phyloP scores from a whole-genome alignment of 345 rosid genomes.

The Litchi chinensis region DNA sequence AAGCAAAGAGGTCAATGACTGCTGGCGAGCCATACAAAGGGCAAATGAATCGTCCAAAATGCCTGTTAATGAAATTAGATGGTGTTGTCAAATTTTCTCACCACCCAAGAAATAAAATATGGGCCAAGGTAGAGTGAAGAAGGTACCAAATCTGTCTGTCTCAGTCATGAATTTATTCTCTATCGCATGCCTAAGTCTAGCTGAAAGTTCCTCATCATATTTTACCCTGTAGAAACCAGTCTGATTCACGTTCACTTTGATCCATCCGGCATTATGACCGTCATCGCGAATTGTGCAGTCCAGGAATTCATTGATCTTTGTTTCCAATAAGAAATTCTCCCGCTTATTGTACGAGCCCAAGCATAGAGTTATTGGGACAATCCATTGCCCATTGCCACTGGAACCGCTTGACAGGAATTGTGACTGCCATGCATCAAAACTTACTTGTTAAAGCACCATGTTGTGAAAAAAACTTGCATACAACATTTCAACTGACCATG shows the following conservation, averaged over 20 bases:
- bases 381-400: slow-evolving; percentile 90
- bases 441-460: slow-evolving; percentile 21
- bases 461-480: slow-evolving; percentile 3
- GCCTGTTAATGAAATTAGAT: slow-evolving; percentile 45
- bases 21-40: slow-evolving; percentile 91
- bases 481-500: not conserved
- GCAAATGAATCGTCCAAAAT: slow-evolving; percentile 91
- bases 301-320: slow-evolving; percentile 48
- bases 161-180: slow-evolving; percentile 63
- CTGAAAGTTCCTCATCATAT: slow-evolving; percentile 79
- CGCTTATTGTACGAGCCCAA: slow-evolving; percentile 68
- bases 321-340: slow-evolving; percentile 73
- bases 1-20: slow-evolving; percentile 75
- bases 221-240: slow-evolving; percentile 94
- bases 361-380: slow-evolving; percentile 85
- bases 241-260: slow-evolving; percentile 82
- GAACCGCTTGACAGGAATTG: slow-evolving; percentile 87
- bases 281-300: slow-evolving; percentile 34
- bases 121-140: slow-evolving; percentile 7
- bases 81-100: slow-evolving; percentile 17
- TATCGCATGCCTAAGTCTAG: slow-evolving; percentile 69
- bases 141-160: slow-evolving; percentile 82
- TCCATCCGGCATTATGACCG: slow-evolving; percentile 46
- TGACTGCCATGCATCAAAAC: slow-evolving; percentile 53
- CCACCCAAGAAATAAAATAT: slow-evolving; percentile 13